A percentile compares a stretch with the other conserved stretches of the same genome.
phyloP scores from a whole-genome alignment of 106 monocot genomes.

The Amphibolis antarctica region DNA sequence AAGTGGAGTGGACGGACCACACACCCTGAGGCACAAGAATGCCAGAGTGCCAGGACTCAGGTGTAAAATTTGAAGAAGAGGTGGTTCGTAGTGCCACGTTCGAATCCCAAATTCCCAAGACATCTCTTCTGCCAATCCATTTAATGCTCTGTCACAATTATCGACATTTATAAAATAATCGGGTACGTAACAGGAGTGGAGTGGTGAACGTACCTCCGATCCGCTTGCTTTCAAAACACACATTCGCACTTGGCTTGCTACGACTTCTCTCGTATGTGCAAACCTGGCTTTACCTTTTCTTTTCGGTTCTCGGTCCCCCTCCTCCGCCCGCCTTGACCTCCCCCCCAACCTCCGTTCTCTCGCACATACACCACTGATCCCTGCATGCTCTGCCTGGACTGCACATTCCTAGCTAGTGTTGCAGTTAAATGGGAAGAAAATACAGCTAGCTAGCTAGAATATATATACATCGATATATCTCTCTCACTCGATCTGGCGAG shows the following conservation, averaged over 20 bases:
- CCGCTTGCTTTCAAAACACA: too few relatives aligned
- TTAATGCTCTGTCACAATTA: too few relatives aligned
- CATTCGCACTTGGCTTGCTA: neutral
- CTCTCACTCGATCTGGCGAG: neutral
- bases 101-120: neutral
- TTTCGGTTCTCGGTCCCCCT: neutral
- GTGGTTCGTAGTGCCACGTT: neutral
- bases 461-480: too few relatives aligned
- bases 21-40: too few relatives aligned
- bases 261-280: neutral
- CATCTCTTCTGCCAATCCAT: neutral
- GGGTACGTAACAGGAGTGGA: too few relatives aligned
- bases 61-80: too few relatives aligned
- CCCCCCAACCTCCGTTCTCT: neutral
- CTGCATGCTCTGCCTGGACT: neutral
- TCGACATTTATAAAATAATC: too few relatives aligned
- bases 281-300: neutral
- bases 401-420: slow-evolving; percentile 14
- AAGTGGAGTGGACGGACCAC: neutral
- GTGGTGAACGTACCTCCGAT: too few relatives aligned
- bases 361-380: neutral
- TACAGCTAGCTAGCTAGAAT: neutral
- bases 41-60: too few relatives aligned
- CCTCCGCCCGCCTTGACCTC: too few relatives aligned
- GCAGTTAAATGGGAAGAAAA: slow-evolving; percentile 1